phyloP scores from a whole-genome alignment of 2,329 filamentous ascomycete species.

The Blumeriella jaapii region DNA sequence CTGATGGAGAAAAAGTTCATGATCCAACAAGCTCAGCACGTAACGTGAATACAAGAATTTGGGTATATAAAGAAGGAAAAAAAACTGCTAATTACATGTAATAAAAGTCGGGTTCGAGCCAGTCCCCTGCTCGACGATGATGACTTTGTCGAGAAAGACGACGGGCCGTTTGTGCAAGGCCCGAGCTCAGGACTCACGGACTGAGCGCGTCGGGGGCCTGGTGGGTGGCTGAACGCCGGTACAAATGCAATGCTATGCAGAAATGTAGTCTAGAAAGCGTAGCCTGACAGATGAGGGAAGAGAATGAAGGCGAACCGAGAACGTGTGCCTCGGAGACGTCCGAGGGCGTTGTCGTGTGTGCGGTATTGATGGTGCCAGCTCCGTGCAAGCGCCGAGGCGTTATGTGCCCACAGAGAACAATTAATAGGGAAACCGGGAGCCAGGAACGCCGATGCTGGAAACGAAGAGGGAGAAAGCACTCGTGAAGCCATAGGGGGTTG shows the following conservation, averaged over 20 bases:
- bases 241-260: conserved; percentile 17
- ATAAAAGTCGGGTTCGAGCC: not conserved
- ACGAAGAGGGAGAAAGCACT: conserved; percentile 21
- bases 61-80: conserved; percentile 25
- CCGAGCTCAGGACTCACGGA: no score
- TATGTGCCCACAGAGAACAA: conserved; percentile 4
- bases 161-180: no score
- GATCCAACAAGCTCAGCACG: conserved; percentile 11
- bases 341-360: not conserved
- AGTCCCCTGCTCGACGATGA: no score
- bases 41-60: conserved; percentile 22
- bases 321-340: no score
- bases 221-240: conserved; percentile 1
- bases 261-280: conserved; percentile 23
- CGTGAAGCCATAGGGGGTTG: conserved; percentile 23
- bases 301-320: no score
- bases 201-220: no score
- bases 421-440: conserved; percentile 1
- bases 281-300: conserved; percentile 19
- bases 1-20: no score
- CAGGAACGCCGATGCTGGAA: conserved; percentile 19
- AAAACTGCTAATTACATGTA: conserved; percentile 7
- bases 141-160: no score
- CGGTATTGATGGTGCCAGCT: not conserved
- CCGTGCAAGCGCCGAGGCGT: not conserved